Base-by-base conservation (phyloP, 768 basidiomycete species). In the Tylopilus plumbeoviolaceoides region DNA sequence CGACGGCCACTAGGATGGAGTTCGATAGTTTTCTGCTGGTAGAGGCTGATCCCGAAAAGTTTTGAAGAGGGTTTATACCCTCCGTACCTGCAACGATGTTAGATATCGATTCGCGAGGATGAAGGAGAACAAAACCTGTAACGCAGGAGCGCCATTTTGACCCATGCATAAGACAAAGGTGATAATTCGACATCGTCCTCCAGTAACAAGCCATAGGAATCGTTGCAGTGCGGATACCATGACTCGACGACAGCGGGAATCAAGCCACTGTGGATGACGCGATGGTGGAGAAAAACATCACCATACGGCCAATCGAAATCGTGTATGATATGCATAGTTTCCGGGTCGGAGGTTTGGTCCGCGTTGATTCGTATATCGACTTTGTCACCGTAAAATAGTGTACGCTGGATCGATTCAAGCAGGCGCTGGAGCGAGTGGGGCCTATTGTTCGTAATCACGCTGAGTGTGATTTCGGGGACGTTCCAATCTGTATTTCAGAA, bases 141-240 rank as follows among this genome's bases (percentile, higher is more conserved):
- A 42, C 78, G 80, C 23, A 93, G 73, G 51, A 93, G 66, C 17
- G 79, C 65, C 79, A 91, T 84, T 67, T 94, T 93, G 52, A 81
- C 62, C 89, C 91, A 94, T 7, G 87, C 89, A 64, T 89, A 93
- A 67, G 89, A 91, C 25, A 91, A 64, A 1, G 90, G 87, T 9
- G 89, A 92, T 8, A 93, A 68, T 63, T 95, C 92, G 10, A 91
- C 76, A 63, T 95, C 91, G 61, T 94, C 91, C 67, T 93, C 91
- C 20, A 94, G 77, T 18, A 94, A 70, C 18, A 94, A 64, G 7
- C 87, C 91, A 63, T 91, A 92, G 2, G 82, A 80, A 59, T 93
- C 72, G 54, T 90, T 78, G 28, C 78, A 76, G 23, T 73, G 69
- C 5, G 92, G 91, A 63, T 90, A 94, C 91, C 92, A 95, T 5